Evolutionary conservation across 148 eudicot species (phyloP).

Genomic region (Vaccinium vitisidaea): DNA sequence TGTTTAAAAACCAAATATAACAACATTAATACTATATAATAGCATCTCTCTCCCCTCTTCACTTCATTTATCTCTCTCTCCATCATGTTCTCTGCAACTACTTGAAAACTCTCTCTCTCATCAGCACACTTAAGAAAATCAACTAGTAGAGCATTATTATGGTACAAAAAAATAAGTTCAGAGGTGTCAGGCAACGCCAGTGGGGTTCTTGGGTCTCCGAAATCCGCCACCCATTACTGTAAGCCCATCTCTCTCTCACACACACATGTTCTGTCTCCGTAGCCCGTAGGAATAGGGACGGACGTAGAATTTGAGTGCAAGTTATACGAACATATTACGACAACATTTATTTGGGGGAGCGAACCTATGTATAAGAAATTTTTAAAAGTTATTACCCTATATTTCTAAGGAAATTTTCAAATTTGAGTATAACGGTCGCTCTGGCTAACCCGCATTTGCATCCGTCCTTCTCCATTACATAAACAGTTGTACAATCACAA

Average conservation of each 20-base stretch:
- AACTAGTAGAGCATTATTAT: conserved; percentile 8
- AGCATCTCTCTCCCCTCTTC: not conserved
- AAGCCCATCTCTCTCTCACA: conserved; percentile 13
- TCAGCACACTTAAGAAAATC: too few relatives aligned
- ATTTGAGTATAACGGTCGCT: too few relatives aligned
- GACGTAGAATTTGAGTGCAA: too few relatives aligned
- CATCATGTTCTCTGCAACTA: not conserved
- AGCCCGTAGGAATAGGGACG: too few relatives aligned
- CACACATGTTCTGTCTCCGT: not conserved
- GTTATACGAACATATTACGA: too few relatives aligned
- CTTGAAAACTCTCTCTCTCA: not conserved
- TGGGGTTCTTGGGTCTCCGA: conserved; percentile 99
- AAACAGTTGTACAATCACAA: too few relatives aligned
- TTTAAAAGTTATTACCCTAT: too few relatives aligned
- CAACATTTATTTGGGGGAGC: too few relatives aligned
- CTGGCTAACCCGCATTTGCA: too few relatives aligned
- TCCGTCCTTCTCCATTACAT: too few relatives aligned
- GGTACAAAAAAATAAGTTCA: conserved; percentile 81
- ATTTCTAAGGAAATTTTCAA: too few relatives aligned
- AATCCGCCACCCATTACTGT: conserved; percentile 89
- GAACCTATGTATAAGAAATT: too few relatives aligned
- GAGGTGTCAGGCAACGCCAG: conserved; percentile 97
- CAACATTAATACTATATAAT: not conserved
- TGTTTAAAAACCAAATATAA: not conserved
- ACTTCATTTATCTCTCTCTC: not conserved